These are phyloP conservation scores for Coemansia sp. DNA, from an alignment of 192 early-diverging fungal species.

Conservation along the genomic window DNA sequence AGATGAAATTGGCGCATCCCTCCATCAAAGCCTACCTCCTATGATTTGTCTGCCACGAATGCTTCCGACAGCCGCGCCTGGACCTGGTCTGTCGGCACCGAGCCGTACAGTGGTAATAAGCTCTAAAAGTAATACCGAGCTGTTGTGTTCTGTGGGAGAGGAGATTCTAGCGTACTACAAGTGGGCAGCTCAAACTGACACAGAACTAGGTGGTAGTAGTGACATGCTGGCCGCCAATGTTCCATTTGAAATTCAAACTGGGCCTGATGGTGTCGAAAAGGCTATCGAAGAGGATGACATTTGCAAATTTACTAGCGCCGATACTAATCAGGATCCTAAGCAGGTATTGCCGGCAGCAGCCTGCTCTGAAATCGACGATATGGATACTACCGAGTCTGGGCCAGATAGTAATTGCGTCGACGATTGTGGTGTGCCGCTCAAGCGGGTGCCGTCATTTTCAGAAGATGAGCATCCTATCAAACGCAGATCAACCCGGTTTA, in stretches of 20 bases:
- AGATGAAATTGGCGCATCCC: background rate
- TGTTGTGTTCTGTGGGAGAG: background rate
- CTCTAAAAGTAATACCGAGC: background rate
- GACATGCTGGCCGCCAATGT: background rate
- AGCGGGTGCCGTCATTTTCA: constrained; percentile 34
- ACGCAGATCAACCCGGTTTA: constrained; percentile 47
- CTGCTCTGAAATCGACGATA: background rate
- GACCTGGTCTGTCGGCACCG: background rate
- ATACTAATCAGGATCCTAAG: too few species aligned
- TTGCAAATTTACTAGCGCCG: too few species aligned
- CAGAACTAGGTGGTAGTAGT: background rate
- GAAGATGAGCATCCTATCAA: constrained; percentile 48
- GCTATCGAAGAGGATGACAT: background rate
- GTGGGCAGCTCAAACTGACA: background rate
- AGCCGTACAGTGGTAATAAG: background rate
- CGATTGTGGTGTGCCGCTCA: background rate
- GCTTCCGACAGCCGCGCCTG: background rate
- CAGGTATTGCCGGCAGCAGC: too few species aligned
- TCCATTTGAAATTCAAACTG: background rate
- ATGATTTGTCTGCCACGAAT: background rate
- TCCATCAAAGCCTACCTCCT: background rate
- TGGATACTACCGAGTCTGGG: background rate
- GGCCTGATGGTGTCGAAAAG: background rate
- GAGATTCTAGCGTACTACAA: background rate
- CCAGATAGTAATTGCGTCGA: background rate